Percentiles rank a stretch among this genome's conserved stretches.
Evolutionary conservation across 495 filamentous ascomycete species (phyloP).

Genomic region (Penicillium macrosclerotiorum): DNA sequence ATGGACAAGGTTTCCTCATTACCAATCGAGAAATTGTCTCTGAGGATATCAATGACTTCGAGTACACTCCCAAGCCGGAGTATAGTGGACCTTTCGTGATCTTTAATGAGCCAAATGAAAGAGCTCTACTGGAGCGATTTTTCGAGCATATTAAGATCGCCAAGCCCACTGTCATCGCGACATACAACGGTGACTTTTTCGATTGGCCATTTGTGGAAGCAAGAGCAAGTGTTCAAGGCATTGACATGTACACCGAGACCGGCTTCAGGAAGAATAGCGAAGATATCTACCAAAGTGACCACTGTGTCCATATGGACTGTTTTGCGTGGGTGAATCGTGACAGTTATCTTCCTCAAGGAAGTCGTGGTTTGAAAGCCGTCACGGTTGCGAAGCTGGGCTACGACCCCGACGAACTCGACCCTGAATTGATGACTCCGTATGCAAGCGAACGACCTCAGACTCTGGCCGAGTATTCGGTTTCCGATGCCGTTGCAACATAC

Average conservation of each 20-base stretch:
- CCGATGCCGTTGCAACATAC: slow-evolving; percentile 97
- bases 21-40: slow-evolving; percentile 98
- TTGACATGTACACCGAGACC: slow-evolving; percentile 99
- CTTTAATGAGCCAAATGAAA: slow-evolving; percentile 97
- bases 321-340: slow-evolving; percentile 99
- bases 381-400: slow-evolving; percentile 97
- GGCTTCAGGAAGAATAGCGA: slow-evolving; percentile 93
- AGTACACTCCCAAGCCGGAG: slow-evolving; percentile 96
- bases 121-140: slow-evolving; percentile 82
- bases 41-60: slow-evolving; percentile 96
- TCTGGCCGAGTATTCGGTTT: slow-evolving; percentile 96
- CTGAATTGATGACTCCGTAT: slow-evolving; percentile 95
- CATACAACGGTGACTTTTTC: slow-evolving; percentile 99
- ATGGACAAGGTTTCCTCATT: slow-evolving; percentile 96
- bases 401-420: slow-evolving; percentile 96
- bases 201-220: slow-evolving; percentile 99
- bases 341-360: slow-evolving; percentile 95
- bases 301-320: slow-evolving; percentile 98
- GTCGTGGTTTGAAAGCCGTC: slow-evolving; percentile 95
- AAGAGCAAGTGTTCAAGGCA: slow-evolving; percentile 86
- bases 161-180: slow-evolving; percentile 92
- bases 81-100: slow-evolving; percentile 94
- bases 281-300: slow-evolving; percentile 90
- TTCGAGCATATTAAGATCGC: slow-evolving; percentile 95
- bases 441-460: slow-evolving; percentile 90